Conservation (phyloP, 805 yeast genomes). For the Candida ulmi region DNA sequence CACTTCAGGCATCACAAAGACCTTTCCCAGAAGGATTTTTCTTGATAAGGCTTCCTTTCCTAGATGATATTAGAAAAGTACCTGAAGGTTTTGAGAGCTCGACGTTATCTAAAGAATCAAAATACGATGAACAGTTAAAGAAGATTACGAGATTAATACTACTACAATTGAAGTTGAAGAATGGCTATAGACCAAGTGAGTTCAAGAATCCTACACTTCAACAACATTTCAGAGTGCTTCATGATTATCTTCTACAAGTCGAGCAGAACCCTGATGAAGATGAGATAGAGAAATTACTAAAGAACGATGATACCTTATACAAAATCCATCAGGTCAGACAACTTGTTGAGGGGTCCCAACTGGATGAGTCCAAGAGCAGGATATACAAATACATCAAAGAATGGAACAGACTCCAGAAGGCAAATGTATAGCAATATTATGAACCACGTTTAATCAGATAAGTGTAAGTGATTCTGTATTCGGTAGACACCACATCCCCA, state of each 20-base stretch:
- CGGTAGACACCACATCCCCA: neutral
- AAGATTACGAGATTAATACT: slow-evolving; percentile 20
- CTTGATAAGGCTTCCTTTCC: slow-evolving; percentile 61
- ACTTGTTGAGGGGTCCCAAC: slow-evolving; percentile 22
- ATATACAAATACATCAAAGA: slow-evolving; percentile 22
- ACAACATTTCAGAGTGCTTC: slow-evolving; percentile 59
- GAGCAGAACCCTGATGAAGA: slow-evolving; percentile 22
- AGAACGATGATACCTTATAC: slow-evolving; percentile 30
- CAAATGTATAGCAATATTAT: neutral
- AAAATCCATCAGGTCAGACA: slow-evolving; percentile 25
- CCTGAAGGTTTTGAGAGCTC: slow-evolving; percentile 37
- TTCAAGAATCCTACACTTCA: slow-evolving; percentile 63
- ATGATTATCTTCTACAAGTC: slow-evolving; percentile 59
- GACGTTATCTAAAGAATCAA: slow-evolving; percentile 4
- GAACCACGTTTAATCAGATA: too few relatives aligned
- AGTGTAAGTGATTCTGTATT: neutral
- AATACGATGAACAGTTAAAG: slow-evolving; percentile 6
- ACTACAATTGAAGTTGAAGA: slow-evolving; percentile 35
- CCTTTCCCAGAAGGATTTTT: slow-evolving; percentile 68
- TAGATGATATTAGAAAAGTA: slow-evolving; percentile 65
- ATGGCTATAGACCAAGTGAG: slow-evolving; percentile 50
- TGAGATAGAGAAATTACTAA: slow-evolving; percentile 9
- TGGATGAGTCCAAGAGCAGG: slow-evolving; percentile 16
- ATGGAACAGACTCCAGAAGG: slow-evolving; percentile 29
- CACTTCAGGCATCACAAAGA: slow-evolving; percentile 49